These are phyloP conservation scores for Zychaea mexicana DNA, from an alignment of 371 early-diverging fungal species.

Conservation along the genomic window DNA sequence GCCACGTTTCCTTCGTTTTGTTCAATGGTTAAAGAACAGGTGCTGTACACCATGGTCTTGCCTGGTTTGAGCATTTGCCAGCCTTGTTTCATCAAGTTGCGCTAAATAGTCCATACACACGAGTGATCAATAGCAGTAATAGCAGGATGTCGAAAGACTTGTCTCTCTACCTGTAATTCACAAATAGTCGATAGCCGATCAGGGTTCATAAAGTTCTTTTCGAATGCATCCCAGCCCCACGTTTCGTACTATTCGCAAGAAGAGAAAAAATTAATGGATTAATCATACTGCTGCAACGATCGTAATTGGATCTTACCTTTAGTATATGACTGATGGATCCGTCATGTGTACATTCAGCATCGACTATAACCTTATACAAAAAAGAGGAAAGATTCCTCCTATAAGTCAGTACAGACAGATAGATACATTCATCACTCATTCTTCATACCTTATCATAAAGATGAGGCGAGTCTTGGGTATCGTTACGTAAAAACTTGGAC, in stretches of 20 bases:
- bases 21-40: constrained; percentile 74
- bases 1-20: constrained; percentile 86
- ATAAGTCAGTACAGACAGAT: neutral
- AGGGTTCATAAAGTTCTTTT: constrained; percentile 67
- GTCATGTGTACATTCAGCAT: constrained; percentile 98
- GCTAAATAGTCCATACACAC: constrained; percentile 28
- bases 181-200: constrained; percentile 51
- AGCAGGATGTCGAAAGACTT: neutral
- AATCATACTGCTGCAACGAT: no score
- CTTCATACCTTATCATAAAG: constrained; percentile 88
- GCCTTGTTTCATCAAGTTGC: constrained; percentile 43
- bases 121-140: neutral
- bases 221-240: constrained; percentile 76
- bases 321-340: constrained; percentile 88
- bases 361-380: constrained; percentile 70
- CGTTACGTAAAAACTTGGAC: constrained; percentile 65
- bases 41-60: constrained; percentile 87
- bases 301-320: constrained; percentile 62
- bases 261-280: no score
- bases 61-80: constrained; percentile 32
- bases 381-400: no score
- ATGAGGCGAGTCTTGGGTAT: constrained; percentile 44
- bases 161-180: constrained; percentile 42
- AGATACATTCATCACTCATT: neutral
- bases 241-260: constrained; percentile 62